These are phyloP conservation scores for Aspergillus pseudoviridinutans DNA, from an alignment of 2,329 filamentous ascomycete species.

Conservation along the genomic window DNA sequence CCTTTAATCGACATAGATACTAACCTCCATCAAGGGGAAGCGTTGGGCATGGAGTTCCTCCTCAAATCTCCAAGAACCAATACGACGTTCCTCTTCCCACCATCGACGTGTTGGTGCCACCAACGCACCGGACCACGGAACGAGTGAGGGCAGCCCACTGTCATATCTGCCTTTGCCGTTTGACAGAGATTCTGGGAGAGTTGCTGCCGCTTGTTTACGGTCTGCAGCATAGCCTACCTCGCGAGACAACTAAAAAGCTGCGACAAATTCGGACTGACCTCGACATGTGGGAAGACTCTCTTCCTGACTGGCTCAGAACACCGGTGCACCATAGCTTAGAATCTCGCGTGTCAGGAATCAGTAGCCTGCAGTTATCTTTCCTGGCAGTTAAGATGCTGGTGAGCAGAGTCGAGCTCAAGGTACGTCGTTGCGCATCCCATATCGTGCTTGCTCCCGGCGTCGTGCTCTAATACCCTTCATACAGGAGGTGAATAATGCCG, in stretches of 20 bases:
- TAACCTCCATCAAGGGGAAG: slow-evolving; percentile 43
- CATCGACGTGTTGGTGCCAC: slow-evolving; percentile 37
- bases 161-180: slow-evolving; percentile 50
- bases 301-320: slow-evolving; percentile 41
- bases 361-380: slow-evolving; percentile 44
- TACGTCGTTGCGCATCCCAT: slow-evolving; percentile 20
- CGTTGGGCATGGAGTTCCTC: slow-evolving; percentile 54
- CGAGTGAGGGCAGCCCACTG: slow-evolving; percentile 46
- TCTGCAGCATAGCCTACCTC: slow-evolving; percentile 39
- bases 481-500: slow-evolving; percentile 41
- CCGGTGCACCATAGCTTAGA: slow-evolving; percentile 27
- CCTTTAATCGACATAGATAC: neutral
- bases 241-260: slow-evolving; percentile 44
- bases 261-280: slow-evolving; percentile 44
- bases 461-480: neutral
- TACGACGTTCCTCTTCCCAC: slow-evolving; percentile 55
- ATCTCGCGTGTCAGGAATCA: slow-evolving; percentile 37
- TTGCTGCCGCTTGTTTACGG: slow-evolving; percentile 45
- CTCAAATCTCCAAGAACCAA: slow-evolving; percentile 50
- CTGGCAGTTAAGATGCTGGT: slow-evolving; percentile 46
- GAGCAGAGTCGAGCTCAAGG: slow-evolving; percentile 45
- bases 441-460: neutral
- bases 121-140: slow-evolving; percentile 37
- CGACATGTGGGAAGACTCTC: slow-evolving; percentile 44
- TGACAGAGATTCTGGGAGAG: slow-evolving; percentile 47